Base-by-base conservation (phyloP, 1,139 yeast genomes). In the Diutina neorugosa region DNA sequence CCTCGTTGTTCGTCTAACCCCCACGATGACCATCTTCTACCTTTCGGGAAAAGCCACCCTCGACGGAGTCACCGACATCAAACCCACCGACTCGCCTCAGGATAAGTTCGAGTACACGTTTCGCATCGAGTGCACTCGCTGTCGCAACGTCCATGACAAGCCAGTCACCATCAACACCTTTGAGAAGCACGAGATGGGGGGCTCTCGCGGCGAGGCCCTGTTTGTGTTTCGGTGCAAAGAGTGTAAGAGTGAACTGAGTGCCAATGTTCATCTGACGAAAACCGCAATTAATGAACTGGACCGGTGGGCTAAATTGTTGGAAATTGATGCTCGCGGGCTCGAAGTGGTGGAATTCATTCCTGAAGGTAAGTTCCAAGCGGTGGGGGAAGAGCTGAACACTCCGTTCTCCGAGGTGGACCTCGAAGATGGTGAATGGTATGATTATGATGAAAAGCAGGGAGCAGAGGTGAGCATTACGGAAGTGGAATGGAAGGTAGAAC, bases 351-450 rank as follows among this genome's bases (percentile, higher is more conserved):
- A 80, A 56, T 90, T 88, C 62, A 68, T 80, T 25, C 86, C 96
- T 0, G 78, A 75, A 59, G 93, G 96, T 1, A 70, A 69, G 52
- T 87, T 89, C 64, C 69, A 70, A 52, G 87, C 91, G 55, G 69
- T 66, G 49, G 87, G 88, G 3, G 69, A 66, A 8, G 82, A 78
- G 18, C 67, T 80, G 2, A 65, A 68, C 9, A 74, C 86, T 1
- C 67, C 64, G 54, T 87, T 86, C 61, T 65, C 64, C 12, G 89
- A 84, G 20, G 77, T 89, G n/a, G 89, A 84, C 55, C 68, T 89
- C 53, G 78, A 76, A 47, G 97, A 89, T 46, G 81, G 79, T 50
- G 98, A 93, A 64, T 91, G 96, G 95, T 93, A 84, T 65, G 98
- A 93, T 62, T 94, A 91, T 64, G 98, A 93, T 64, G 98, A 93